phyloP scores from a whole-genome alignment of 345 rosid species.

The Capsella bursapastoris region DNA sequence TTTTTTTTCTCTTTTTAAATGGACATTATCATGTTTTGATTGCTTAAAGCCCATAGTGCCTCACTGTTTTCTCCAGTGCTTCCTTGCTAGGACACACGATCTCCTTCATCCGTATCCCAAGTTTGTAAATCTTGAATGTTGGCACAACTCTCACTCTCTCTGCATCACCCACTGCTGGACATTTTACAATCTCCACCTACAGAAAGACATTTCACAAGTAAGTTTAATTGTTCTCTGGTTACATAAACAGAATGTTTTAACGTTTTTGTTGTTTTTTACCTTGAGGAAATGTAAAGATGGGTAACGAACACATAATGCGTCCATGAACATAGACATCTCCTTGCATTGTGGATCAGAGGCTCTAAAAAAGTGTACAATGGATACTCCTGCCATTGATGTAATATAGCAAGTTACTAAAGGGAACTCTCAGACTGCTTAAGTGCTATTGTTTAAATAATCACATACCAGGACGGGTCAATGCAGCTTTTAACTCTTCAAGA shows the following conservation, averaged over 20 bases:
- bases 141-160: conserved; percentile 93
- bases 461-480: conserved; percentile 76
- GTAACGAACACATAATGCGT: conserved; percentile 76
- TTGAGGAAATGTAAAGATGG: conserved; percentile 85
- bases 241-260: neutral
- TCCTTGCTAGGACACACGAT: conserved; percentile 90
- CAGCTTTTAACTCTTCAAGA: conserved; percentile 80
- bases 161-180: conserved; percentile 56
- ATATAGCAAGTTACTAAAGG: neutral
- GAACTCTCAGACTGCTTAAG: neutral
- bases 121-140: conserved; percentile 94
- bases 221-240: conserved; percentile 13
- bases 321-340: conserved; percentile 78
- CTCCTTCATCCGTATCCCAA: conserved; percentile 82
- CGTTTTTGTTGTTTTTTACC: conserved; percentile 50
- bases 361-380: conserved; percentile 71
- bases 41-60: conserved; percentile 81
- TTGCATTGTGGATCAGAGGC: conserved; percentile 75
- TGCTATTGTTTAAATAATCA: neutral
- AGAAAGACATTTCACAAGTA: conserved; percentile 4
- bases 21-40: conserved; percentile 40
- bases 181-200: conserved; percentile 80
- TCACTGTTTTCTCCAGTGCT: conserved; percentile 88
- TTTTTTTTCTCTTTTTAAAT: neutral
- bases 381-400: conserved; percentile 58